phyloP scores from a whole-genome alignment of 768 basidiomycete genomes.

The Psilocybe subaeruginosa region DNA sequence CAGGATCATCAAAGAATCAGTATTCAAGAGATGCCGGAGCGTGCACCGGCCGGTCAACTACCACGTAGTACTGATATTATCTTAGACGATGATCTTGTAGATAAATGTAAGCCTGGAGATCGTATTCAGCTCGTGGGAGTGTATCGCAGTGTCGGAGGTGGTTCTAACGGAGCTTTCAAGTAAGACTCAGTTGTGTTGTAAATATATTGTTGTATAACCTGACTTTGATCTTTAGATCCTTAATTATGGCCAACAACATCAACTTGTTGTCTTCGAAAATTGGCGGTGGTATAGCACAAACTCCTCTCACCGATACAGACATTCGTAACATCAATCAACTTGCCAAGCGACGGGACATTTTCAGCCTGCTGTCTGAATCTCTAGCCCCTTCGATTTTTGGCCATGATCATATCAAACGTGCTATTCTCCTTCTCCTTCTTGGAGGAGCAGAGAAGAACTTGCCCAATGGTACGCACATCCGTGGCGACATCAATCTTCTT shows the following conservation, averaged over 20 bases:
- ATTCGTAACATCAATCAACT: conserved; percentile 96
- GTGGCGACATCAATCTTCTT: conserved; percentile 98
- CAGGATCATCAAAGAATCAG: conserved; percentile 96
- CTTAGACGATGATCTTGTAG: conserved; percentile 94
- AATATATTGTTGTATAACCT: conserved; percentile 14
- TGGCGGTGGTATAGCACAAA: conserved; percentile 93
- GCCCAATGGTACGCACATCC: conserved; percentile 95
- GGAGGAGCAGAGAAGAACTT: conserved; percentile 98
- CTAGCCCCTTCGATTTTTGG: conserved; percentile 98
- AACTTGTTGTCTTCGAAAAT: conserved; percentile 93
- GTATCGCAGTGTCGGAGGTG: conserved; percentile 93
- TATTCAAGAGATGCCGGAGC: conserved; percentile 99
- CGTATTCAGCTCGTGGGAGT: conserved; percentile 95
- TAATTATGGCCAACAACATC: conserved; percentile 94
- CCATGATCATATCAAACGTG: conserved; percentile 94
- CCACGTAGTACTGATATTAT: conserved; percentile 97
- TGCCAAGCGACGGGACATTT: conserved; percentile 84
- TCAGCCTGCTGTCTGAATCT: conserved; percentile 87
- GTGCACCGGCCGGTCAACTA: conserved; percentile 95
- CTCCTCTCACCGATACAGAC: conserved; percentile 88
- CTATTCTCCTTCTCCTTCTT: conserved; percentile 89
- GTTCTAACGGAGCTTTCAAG: conserved; percentile 94
- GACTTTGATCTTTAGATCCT: conserved; percentile 57
- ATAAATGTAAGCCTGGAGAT: conserved; percentile 97
- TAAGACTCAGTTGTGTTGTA: conserved; percentile 36